Base-by-base conservation (phyloP, 148 eudicot genomes). In the Rhododendron vialii region DNA sequence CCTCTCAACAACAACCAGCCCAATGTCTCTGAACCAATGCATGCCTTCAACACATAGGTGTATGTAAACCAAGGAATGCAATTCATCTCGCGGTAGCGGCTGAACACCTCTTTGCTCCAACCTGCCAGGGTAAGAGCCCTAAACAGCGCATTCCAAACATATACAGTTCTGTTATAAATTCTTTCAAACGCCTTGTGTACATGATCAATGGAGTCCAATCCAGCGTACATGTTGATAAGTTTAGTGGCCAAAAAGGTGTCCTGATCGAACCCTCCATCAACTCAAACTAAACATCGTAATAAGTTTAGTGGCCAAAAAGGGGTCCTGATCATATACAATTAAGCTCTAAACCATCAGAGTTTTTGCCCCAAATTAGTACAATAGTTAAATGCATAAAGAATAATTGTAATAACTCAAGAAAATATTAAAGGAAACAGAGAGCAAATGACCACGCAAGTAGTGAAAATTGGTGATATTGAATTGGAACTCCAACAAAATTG, bases 221-320 rank as follows among this genome's bases (percentile, higher is more conserved):
- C 93, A 5, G 92, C 88, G 79, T 93, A 97, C 95, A 92, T 89
- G 41, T 91, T 73, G 36, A 97, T 97, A 82, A 97, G 91, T 86
- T 97, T 95, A 28, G 99, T 95, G 51, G 90, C 99, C 84, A 97
- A 85, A 65, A 94, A 97, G 0, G 99, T 86, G 85, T 97, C 99
- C 50, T 94, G 87, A 22, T 77, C 91, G 61, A 93, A 95, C 94
- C 96, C 96, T 91, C 94, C 86, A 51, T 41, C 8, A 41, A 41
- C 45, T 6, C 45, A 41, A 41, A 41, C 45, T 41, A 41, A 41
- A 41, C 45, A 41, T 41, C 45, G 45, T 41, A 41, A 41, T 41
- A 41, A 41, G 45, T 41, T 41, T 41, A 41, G 45, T 6, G 45
- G 45, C 45, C 45, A 41, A 5, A 41, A 6, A 41, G 45, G 45